Evolutionary conservation across 1,284 basidiomycete species (phyloP), one percentile per base, ranked within the genome.

Genomic region (Cryptococcus sp.): DNA sequence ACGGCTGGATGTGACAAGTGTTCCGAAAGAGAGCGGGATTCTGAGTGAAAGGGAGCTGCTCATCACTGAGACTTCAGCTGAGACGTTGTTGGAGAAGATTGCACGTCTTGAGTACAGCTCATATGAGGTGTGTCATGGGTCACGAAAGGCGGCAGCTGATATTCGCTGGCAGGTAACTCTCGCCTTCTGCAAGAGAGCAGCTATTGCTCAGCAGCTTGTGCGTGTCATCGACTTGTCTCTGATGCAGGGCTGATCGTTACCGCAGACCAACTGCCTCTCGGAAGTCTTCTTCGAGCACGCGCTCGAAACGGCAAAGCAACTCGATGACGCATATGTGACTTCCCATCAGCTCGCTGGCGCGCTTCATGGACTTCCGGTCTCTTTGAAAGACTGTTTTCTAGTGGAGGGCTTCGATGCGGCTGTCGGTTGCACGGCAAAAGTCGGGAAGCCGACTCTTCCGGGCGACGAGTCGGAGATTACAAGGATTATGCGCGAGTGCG

Each of bases 171-270:
- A 35, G 30, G 10, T 8, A 58, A 57, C 39, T 41, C 50, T 22
- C 30, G 75, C 90, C 0, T 91, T 88, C 74, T 85, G 85, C 73
- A 91, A 91, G 79, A 82, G 90, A 20, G 88, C 90, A 0, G 82
- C 89, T 50, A 78, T 91, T 52, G 90, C 91, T 0, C 90, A 45
- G n/a, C 42, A 22, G 22, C 42, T 45, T n/a, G 91, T 57, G 90
- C 91, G 71, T 45, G n/a, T 45, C 42, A 45, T n/a, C n/a, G 16
- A 15, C 42, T 2, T 45, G n/a, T 45, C 42, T 19, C 22, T 6
- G 42, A 6, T 5, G 5, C 42, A 45, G 10, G 5, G 42, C 42
- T 45, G 42, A 45, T 45, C 4, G 3, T 45, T 13, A 45, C 42
- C 13, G 11, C 42, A 45, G 42, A 85, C 83, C 1, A 87, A 88